Conservation (phyloP, 2,329 filamentous ascomycete genomes). For the Xylariaceae sp. region DNA sequence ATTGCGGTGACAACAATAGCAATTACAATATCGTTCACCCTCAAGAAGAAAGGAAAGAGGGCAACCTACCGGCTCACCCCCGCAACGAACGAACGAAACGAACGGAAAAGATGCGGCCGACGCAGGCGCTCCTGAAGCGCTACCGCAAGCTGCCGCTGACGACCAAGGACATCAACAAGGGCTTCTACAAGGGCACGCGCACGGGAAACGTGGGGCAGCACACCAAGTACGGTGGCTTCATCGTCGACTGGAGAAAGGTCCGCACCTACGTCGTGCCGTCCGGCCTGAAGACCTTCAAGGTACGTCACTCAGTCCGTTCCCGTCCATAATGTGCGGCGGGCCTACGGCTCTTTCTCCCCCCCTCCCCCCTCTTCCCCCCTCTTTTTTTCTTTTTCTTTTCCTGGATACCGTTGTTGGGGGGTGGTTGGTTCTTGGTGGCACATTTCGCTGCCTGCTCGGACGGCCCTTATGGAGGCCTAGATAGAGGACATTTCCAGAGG, state of each 20-base stretch:
- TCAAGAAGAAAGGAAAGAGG: too few relatives aligned
- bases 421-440: too few relatives aligned
- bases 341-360: neutral
- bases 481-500: neutral
- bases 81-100: constrained; percentile 6
- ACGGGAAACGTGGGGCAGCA: constrained; percentile 85
- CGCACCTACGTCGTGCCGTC: constrained; percentile 85
- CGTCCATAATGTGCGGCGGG: too few relatives aligned
- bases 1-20: too few relatives aligned
- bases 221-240: constrained; percentile 81
- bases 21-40: too few relatives aligned
- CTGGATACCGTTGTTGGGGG: too few relatives aligned
- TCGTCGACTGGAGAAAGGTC: constrained; percentile 84
- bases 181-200: constrained; percentile 96
- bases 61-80: too few relatives aligned
- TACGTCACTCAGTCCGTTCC: constrained; percentile 42
- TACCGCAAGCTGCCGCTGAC: constrained; percentile 80
- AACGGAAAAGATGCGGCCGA: constrained; percentile 63
- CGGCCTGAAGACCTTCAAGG: constrained; percentile 70
- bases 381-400: too few relatives aligned
- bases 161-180: constrained; percentile 89
- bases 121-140: constrained; percentile 65
- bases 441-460: too few relatives aligned
- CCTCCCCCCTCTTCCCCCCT: neutral
- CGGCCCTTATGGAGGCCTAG: too few relatives aligned